A percentile compares a stretch with the other conserved stretches of the same genome.
Evolutionary conservation across 73 alveolate species (phyloP).

Genomic region (Paramecium biaurelia): DNA sequence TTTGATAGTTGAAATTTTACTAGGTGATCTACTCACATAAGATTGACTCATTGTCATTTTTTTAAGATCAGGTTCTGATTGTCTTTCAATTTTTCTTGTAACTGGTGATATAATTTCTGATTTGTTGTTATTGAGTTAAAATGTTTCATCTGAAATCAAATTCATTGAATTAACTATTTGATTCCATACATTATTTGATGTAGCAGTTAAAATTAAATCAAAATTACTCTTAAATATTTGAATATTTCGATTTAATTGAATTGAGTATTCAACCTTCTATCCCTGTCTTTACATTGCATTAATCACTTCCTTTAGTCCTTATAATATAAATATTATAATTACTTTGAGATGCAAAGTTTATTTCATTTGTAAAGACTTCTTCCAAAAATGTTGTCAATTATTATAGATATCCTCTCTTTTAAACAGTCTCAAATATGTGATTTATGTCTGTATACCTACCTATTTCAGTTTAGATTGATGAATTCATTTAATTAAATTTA

Average conservation of each 20-base stretch:
- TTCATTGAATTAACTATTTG: neutral
- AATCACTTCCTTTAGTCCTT: constrained; percentile 34
- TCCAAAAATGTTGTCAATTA: neutral
- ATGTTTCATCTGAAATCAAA: neutral
- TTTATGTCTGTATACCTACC: constrained; percentile 24
- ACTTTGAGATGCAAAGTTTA: constrained; percentile 33
- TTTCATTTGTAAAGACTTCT: neutral
- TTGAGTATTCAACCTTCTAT: constrained; percentile 3
- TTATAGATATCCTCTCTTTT: constrained; percentile 16
- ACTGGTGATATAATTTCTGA: constrained; percentile 17
- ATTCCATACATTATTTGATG: constrained; percentile 3
- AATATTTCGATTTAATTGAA: constrained; percentile 20
- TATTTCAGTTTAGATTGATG: neutral
- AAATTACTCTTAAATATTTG: constrained; percentile 6
- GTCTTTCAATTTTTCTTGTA: neutral
- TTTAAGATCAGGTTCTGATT: constrained; percentile 40
- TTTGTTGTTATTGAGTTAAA: neutral
- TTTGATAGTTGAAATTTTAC: constrained; percentile 18
- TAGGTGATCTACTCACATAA: constrained; percentile 3
- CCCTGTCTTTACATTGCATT: neutral
- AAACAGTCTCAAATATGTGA: constrained; percentile 34
- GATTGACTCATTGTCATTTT: neutral
- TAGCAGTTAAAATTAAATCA: constrained; percentile 30
- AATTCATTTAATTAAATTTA: neutral
- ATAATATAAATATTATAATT: neutral